phyloP scores from a whole-genome alignment of 257 asterid genomes.

The Coffea eugenioides region DNA sequence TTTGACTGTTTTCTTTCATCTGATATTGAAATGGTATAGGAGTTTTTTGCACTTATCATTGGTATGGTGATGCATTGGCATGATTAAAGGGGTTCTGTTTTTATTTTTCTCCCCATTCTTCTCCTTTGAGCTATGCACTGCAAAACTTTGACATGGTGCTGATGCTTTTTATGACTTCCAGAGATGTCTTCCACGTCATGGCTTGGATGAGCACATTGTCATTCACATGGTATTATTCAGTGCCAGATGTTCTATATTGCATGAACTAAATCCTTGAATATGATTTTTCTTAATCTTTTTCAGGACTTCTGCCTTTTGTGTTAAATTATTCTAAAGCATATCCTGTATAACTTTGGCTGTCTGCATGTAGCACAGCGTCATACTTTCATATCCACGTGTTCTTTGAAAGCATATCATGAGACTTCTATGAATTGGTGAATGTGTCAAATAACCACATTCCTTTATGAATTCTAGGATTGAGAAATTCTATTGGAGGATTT shows the following conservation, averaged over 20 bases:
- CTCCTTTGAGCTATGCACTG: background rate
- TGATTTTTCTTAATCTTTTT: background rate
- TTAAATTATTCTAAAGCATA: background rate
- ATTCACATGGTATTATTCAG: conserved; percentile 71
- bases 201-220: conserved; percentile 89
- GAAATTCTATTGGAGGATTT: background rate
- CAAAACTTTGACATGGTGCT: conserved; percentile 1
- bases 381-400: background rate
- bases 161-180: conserved; percentile 33
- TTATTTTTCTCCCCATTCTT: too few species aligned
- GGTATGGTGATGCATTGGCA: background rate
- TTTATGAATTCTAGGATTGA: background rate
- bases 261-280: background rate
- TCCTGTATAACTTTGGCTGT: background rate
- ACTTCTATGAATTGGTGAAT: background rate
- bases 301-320: background rate
- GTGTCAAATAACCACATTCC: background rate
- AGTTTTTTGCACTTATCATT: background rate
- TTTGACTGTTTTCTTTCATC: background rate
- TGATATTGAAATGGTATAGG: too few species aligned
- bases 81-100: background rate
- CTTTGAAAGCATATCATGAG: background rate
- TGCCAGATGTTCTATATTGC: background rate
- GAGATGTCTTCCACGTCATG: conserved; percentile 91
- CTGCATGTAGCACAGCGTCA: background rate